Evolutionary conservation across 1,284 basidiomycete genomes (phyloP), one percentile per base, ranked within the genome.

Genomic region (Apiotrichum gamsii): DNA sequence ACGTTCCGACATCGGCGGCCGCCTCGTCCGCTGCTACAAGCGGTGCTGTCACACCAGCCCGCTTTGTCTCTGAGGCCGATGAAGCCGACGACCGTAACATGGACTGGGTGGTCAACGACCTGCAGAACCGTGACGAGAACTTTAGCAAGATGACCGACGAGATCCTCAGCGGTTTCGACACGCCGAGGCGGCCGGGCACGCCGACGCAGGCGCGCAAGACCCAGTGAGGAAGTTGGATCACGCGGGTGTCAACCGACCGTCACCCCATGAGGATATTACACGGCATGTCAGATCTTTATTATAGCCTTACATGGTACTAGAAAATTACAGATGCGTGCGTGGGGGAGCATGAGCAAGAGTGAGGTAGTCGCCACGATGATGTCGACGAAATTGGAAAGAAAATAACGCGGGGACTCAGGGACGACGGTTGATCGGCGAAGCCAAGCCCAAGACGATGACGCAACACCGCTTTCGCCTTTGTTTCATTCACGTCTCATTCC

Each of bases 101-200:
- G 25, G 46, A 51, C 24, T 54, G 52, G 52, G 43, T 54, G 25
- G 36, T 36, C 16, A 46, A 54, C 46, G 52, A 54, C 33, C 49
- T 54, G 37, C 20, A 38, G 25, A 28, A 28, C 25, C 6, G 11
- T 6, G 25, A 28, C 25, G 8, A 28, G 25, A 28, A 28, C 8
- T 28, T 28, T 11, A 28, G 25, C 11, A 28, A 28, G 25, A 28
- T 28, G 25, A 6, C 25, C 16, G 48, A 47, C 24, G 38, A 54
- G 14, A 28, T 50, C 40, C 16, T 50, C 15, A 24, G 21, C 21
- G 20, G 16, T 5, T 13, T 42, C 21, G 40, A 42, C 31, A 24
- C 30, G 15, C 31, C 40, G 8, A 28, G 25, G 25, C 21, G 21
- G 14, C n/a, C 40, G 4, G 21, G 31, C 14, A 33, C 31, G 6